Percentiles rank a stretch among this genome's conserved stretches.
Conservation (phyloP, 2,329 filamentous ascomycete genomes). For the Fusarium luffae region DNA sequence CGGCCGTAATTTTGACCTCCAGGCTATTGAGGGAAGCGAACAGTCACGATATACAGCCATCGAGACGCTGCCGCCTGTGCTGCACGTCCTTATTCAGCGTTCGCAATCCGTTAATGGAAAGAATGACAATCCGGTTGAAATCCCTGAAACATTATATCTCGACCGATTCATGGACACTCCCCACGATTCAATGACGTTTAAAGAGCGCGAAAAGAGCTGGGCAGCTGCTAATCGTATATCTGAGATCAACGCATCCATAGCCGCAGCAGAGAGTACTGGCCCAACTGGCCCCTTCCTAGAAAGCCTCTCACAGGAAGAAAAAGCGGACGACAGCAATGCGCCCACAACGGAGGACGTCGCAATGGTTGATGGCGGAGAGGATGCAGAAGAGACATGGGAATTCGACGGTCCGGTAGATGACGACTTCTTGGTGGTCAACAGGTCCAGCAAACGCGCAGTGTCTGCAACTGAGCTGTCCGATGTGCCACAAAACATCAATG, state of each 20-base stretch:
- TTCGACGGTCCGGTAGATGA: slow-evolving; percentile 55
- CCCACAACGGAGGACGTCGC: slow-evolving; percentile 3
- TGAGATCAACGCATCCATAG: slow-evolving; percentile 58
- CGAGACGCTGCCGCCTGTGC: slow-evolving; percentile 79
- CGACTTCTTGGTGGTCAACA: slow-evolving; percentile 49
- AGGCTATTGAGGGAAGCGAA: slow-evolving; percentile 75
- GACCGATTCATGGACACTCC: slow-evolving; percentile 86
- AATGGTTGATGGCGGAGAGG: not conserved
- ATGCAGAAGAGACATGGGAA: slow-evolving; percentile 49
- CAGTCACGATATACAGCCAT: slow-evolving; percentile 76
- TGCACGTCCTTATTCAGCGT: slow-evolving; percentile 91
- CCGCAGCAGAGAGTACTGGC: slow-evolving; percentile 43
- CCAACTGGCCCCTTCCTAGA: slow-evolving; percentile 47
- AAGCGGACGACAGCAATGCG: not conserved
- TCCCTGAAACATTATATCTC: slow-evolving; percentile 85
- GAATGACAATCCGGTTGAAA: slow-evolving; percentile 78
- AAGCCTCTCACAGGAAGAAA: slow-evolving; percentile 23
- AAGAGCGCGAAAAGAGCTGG: slow-evolving; percentile 78
- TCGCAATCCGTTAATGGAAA: slow-evolving; percentile 80
- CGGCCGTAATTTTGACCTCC: slow-evolving; percentile 84
- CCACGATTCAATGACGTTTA: slow-evolving; percentile 69
- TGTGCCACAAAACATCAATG: slow-evolving; percentile 30
- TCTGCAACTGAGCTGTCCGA: not conserved
- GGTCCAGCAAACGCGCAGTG: slow-evolving; percentile 12
- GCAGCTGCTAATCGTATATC: slow-evolving; percentile 73